Percentiles rank a stretch among this genome's conserved stretches.
phyloP scores from a whole-genome alignment of 140 eudicot species.

The Ambrosia hybrid region DNA sequence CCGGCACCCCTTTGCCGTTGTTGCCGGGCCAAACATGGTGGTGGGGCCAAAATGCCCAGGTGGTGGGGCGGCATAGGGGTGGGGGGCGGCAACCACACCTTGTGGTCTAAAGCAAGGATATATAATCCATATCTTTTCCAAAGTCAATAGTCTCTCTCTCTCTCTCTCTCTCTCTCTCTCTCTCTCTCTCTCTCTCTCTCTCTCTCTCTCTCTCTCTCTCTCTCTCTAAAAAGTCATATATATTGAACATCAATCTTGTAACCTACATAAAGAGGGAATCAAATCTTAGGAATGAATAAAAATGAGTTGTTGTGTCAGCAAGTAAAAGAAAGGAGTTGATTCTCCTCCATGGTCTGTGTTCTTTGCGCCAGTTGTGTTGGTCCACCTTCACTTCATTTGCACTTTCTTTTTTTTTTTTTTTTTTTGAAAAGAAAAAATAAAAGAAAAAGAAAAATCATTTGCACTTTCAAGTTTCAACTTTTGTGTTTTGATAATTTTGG shows the following conservation, averaged over 20 bases:
- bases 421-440: too few species aligned
- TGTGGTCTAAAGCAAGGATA: slow-evolving; percentile 28
- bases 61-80: too few species aligned
- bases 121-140: slow-evolving; percentile 20
- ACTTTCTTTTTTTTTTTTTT: too few species aligned
- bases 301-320: slow-evolving; percentile 36
- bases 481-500: slow-evolving; percentile 25
- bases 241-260: slow-evolving; percentile 40
- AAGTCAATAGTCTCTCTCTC: slow-evolving; percentile 31
- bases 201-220: background rate
- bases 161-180: too few species aligned
- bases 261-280: slow-evolving; percentile 33
- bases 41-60: too few species aligned
- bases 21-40: too few species aligned
- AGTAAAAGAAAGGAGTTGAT: slow-evolving; percentile 28
- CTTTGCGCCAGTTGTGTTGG: slow-evolving; percentile 36
- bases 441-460: too few species aligned
- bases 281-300: slow-evolving; percentile 42
- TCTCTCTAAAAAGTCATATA: slow-evolving; percentile 20
- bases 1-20: too few species aligned
- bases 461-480: slow-evolving; percentile 40
- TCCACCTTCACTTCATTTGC: slow-evolving; percentile 43
- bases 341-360: slow-evolving; percentile 31
- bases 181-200: background rate
- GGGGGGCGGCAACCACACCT: too few species aligned